Base-by-base conservation (phyloP, 1,284 basidiomycete genomes). In the Cryptococcus neoformans region DNA sequence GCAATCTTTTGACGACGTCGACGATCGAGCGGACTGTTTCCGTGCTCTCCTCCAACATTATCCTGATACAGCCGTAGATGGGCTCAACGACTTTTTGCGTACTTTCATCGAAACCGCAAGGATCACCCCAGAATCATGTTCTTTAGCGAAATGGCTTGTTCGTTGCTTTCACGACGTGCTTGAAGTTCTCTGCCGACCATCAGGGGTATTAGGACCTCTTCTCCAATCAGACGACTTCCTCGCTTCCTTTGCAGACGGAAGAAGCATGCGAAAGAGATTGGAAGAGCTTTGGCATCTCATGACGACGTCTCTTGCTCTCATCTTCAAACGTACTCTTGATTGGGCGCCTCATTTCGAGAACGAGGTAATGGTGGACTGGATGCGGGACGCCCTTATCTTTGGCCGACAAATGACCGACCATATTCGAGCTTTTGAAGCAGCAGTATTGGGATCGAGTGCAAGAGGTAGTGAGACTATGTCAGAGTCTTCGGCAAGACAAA, bases 371-470 rank as follows among this genome's bases (percentile, higher is more conserved):
- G 83, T 88, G 28, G 83, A 87, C 49, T 98, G 93, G 93, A 96
- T 98, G 94, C 85, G 92, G 59, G 94, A 97, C 72, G 93, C 92
- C 1, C 81, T 97, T 53, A 92, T 96, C 56, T 92, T 95, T 70
- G 90, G 88, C 12, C 80, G 88, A 63, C 88, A 92, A 65, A 83
- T 95, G 79, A 79, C 95, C 35, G 86, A 85, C 4, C 86, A 91
- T 64, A 84, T 91, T 71, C 81, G 85, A 42, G 83, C 87, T 7
- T 86, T 97, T 61, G 90, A 95, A 74, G 80, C 80, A 21, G 87
- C 87, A 1, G 83, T 85, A 3, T 59, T 80, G 70, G 62, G 69
- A 37, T 56, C 62, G 12, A 62, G 62, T 5, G 41, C 40, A 10
- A 51, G 51, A 41, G 40, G 21, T 14, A n/a, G 54, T 8, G 56